Evolutionary conservation across 495 filamentous ascomycete species (phyloP), one percentile per base, ranked within the genome.

Genomic region (Penicillium coprophilum): DNA sequence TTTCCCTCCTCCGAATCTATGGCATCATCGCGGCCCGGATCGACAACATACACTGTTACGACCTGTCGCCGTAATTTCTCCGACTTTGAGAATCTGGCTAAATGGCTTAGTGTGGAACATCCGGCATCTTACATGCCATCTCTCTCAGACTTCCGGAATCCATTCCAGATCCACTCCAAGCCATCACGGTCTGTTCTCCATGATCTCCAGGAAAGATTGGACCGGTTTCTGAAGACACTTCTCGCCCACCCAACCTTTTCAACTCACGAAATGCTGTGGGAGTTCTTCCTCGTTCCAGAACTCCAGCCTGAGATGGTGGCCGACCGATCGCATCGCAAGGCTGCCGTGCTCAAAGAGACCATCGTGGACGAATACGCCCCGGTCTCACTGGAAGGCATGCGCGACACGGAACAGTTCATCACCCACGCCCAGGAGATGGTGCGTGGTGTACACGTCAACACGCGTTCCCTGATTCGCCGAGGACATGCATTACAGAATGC

Each of bases 201-300:
- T 56, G 91, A 97, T 66, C 87, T 91, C 28, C 95, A 97, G 69
- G 72, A 92, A 44, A 87, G 87, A 28, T 84, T 96, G 8, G 91
- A 97, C 71, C 83, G 82, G 32, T 96, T 97, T 63, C 72, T 99
- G 54, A 87, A 88, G 44, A 88, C 91, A 8, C 79, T 99, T 21
- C 78, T 99, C 31, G 77, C 83, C 0, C 95, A 99, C 65, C 88
- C 95, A 3, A 97, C 94, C 6, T 97, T 99, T 69, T 85, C 91
- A 1, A 97, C 90, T 0, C 95, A 97, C 66, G 95, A 99, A 75
- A 89, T 97, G 81, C 78, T 99, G 7, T 99, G 95, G 95, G 95
- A 99, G 63, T 99, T 99, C 74, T 96, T 99, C 71, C 82, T 99
- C 2, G 93, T 97, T 15, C 95, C 95, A 2, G 95, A 99, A 54